Percentiles rank a stretch among this genome's conserved stretches.
Conservation (phyloP, 2,329 filamentous ascomycete species). For the Calycina marina region DNA sequence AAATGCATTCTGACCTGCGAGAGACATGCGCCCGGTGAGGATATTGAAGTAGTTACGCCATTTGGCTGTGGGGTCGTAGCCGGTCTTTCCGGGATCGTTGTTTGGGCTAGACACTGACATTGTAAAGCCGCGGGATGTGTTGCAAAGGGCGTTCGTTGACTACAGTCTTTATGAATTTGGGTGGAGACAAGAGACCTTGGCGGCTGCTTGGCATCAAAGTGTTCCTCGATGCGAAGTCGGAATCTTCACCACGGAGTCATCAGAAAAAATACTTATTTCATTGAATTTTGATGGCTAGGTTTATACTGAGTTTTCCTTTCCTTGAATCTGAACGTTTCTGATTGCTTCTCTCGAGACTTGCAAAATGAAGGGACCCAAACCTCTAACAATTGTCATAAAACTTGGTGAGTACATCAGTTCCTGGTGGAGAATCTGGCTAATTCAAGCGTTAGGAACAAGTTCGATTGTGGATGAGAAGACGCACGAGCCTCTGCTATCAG, state of each 20-base stretch:
- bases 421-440: slow-evolving; percentile 3
- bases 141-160: too few relatives aligned
- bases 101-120: slow-evolving; percentile 7
- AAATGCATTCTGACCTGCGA: slow-evolving; percentile 58
- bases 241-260: too few relatives aligned
- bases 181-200: too few relatives aligned
- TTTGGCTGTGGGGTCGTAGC: slow-evolving; percentile 43
- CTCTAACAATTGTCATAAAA: slow-evolving; percentile 54
- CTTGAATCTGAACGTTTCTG: too few relatives aligned
- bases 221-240: too few relatives aligned
- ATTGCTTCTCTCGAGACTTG: too few relatives aligned
- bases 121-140: slow-evolving; percentile 27
- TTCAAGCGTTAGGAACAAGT: slow-evolving; percentile 57
- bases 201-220: too few relatives aligned
- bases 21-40: slow-evolving; percentile 57
- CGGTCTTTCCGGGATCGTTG: slow-evolving; percentile 46
- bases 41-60: slow-evolving; percentile 84
- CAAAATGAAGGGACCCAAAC: slow-evolving; percentile 36
- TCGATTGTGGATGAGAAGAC: slow-evolving; percentile 97
- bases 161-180: too few relatives aligned
- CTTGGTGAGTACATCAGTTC: slow-evolving; percentile 33
- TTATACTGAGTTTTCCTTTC: too few relatives aligned
- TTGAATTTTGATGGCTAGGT: too few relatives aligned
- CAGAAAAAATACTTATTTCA: too few relatives aligned
- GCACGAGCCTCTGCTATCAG: slow-evolving; percentile 84